Evolutionary conservation across 1,284 basidiomycete genomes (phyloP).

Genomic region (Sporisorium reilianum): DNA sequence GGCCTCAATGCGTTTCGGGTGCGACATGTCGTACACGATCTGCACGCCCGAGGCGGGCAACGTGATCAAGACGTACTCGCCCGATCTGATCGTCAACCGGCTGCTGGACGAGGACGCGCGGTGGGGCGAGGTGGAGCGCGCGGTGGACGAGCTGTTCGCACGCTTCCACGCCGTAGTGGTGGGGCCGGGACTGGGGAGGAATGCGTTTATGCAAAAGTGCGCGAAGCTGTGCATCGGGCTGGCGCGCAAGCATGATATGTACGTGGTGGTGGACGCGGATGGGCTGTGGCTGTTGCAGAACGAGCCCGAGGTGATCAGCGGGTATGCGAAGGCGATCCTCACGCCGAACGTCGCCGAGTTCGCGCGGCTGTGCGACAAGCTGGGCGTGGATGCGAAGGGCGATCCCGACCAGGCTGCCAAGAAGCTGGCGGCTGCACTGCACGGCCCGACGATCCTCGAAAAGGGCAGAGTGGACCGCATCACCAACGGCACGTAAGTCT

Average conservation of each 20-base stretch:
- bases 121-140: slow-evolving; percentile 71
- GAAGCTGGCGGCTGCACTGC: slow-evolving; percentile 78
- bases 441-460: slow-evolving; percentile 90
- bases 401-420: slow-evolving; percentile 70
- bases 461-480: slow-evolving; percentile 77
- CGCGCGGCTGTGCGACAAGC: slow-evolving; percentile 80
- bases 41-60: slow-evolving; percentile 87
- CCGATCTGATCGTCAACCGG: slow-evolving; percentile 95
- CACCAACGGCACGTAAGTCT: slow-evolving; percentile 44
- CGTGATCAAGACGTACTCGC: slow-evolving; percentile 93
- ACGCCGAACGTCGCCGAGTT: slow-evolving; percentile 98
- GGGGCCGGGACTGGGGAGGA: slow-evolving; percentile 82
- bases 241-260: slow-evolving; percentile 78
- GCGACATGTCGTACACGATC: slow-evolving; percentile 94
- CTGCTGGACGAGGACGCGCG: slow-evolving; percentile 74
- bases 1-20: slow-evolving; percentile 73
- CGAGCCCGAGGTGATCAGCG: slow-evolving; percentile 80
- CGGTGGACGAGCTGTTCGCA: slow-evolving; percentile 78
- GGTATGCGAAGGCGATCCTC: slow-evolving; percentile 83
- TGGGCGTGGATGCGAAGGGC: slow-evolving; percentile 71
- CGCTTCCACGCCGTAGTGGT: slow-evolving; percentile 92
- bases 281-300: slow-evolving; percentile 83
- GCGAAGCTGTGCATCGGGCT: slow-evolving; percentile 72
- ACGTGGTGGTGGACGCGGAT: slow-evolving; percentile 92
- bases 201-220: slow-evolving; percentile 86